Base-by-base conservation (phyloP, 2,329 filamentous ascomycete genomes). In the Aspergillus latus region DNA sequence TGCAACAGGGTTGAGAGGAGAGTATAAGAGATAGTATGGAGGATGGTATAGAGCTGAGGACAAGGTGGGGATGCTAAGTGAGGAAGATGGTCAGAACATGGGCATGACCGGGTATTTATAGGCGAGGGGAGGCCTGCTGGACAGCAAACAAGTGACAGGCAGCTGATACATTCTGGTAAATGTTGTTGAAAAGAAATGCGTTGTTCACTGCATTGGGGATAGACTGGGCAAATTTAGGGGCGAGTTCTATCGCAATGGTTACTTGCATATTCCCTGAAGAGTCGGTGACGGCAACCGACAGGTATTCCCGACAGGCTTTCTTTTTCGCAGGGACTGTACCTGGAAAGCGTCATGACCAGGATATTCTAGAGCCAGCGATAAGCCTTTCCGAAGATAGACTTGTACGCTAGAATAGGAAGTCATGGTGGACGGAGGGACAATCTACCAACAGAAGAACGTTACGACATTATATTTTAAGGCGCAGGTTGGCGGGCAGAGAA, bases 401-500 rank as follows among this genome's bases (percentile, higher is more conserved):
- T 21, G 21, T 21, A 21, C 21, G 21, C 21, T 21, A 21, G 21
- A 21, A 21, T 21, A 21, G 21, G 21, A 21, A 21, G 21, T 21
- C 21, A 21, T 21, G 21, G 21, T 21, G 21, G 21, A 21, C 21
- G 21, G 21, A 21, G 21, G 21, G 21, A 21, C 21, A 21, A 21
- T 21, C 34, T 37, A 37, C 34, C 34, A 13, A 13, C 11, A 13
- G 34, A 11, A 46, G 47, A 49, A 53, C 48, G 54, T 56, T 56
- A 56, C 54, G 46, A 50, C 54, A 48, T 56, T 56, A 56, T 51
- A 56, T 56, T 56, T 47, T 51, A 26, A 10, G 46, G 37, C 40
- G 37, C 54, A 30, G 45, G 9, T 43, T 49, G 54, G 37, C 29
- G 49, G 37, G 44, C 37, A 43, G 52, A 28, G 49, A 34, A 52